These are phyloP conservation scores for Fraxinus americana DNA, from an alignment of 257 asterid genomes.

Conservation along the genomic window DNA sequence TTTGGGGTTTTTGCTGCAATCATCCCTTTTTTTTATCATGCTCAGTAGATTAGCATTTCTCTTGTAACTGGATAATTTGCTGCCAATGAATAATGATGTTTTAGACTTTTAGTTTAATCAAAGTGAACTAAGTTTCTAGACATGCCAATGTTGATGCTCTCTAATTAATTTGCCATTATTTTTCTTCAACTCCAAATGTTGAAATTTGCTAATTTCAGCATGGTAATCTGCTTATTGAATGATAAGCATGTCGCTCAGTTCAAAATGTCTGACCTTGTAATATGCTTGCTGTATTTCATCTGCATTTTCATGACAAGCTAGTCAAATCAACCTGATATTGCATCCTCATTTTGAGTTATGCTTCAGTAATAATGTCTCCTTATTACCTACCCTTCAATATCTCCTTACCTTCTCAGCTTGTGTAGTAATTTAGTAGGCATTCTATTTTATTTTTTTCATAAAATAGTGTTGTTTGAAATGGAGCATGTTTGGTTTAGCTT, in stretches of 20 bases:
- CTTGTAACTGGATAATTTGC: neutral
- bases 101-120: too few relatives aligned
- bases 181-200: neutral
- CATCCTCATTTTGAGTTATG: neutral
- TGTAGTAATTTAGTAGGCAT: neutral
- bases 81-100: neutral
- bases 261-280: neutral
- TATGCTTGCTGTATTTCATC: neutral
- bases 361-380: neutral
- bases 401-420: neutral
- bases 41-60: neutral
- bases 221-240: neutral
- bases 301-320: neutral
- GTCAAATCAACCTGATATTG: neutral
- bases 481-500: neutral
- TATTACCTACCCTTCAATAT: neutral
- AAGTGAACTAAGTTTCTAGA: neutral
- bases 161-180: neutral
- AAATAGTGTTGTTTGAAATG: neutral
- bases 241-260: neutral
- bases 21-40: too few relatives aligned
- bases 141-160: neutral
- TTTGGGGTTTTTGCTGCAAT: too few relatives aligned
- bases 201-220: neutral
- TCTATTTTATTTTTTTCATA: neutral